phyloP scores from a whole-genome alignment of 2,329 filamentous ascomycete species.

The Ophiostoma populinum region DNA sequence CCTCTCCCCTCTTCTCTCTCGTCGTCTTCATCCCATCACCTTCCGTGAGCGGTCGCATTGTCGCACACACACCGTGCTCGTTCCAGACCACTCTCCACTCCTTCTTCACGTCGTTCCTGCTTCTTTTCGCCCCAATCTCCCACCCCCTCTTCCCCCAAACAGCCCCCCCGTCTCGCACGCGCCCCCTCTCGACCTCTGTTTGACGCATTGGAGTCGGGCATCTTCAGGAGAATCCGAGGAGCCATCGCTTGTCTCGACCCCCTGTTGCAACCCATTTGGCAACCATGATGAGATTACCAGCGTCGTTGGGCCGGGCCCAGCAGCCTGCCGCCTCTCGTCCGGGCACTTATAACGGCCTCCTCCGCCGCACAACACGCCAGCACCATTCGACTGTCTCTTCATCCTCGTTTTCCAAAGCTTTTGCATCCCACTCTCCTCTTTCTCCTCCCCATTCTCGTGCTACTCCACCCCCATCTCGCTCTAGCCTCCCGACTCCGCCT shows the following conservation, averaged over 20 bases:
- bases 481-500: conserved; percentile 3
- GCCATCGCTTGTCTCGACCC: too few species aligned
- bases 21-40: conserved; percentile 1
- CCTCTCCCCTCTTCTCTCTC: not conserved
- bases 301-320: too few species aligned
- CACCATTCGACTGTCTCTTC: too few species aligned
- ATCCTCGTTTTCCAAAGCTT: not conserved
- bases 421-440: not conserved
- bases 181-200: conserved; percentile 1
- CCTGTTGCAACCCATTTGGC: too few species aligned
- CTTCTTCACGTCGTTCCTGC: conserved; percentile 1
- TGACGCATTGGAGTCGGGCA: not conserved
- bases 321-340: too few species aligned
- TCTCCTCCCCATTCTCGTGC: not conserved
- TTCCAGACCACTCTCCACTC: not conserved
- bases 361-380: too few species aligned
- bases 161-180: not conserved
- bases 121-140: conserved; percentile 7
- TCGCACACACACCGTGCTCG: not conserved
- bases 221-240: not conserved
- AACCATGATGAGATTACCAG: too few species aligned
- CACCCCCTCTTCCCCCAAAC: not conserved
- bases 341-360: too few species aligned
- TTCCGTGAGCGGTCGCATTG: not conserved
- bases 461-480: conserved; percentile 1